Evolutionary conservation across 1,284 basidiomycete genomes (phyloP).

Genomic region (Earliella scabrosa): DNA sequence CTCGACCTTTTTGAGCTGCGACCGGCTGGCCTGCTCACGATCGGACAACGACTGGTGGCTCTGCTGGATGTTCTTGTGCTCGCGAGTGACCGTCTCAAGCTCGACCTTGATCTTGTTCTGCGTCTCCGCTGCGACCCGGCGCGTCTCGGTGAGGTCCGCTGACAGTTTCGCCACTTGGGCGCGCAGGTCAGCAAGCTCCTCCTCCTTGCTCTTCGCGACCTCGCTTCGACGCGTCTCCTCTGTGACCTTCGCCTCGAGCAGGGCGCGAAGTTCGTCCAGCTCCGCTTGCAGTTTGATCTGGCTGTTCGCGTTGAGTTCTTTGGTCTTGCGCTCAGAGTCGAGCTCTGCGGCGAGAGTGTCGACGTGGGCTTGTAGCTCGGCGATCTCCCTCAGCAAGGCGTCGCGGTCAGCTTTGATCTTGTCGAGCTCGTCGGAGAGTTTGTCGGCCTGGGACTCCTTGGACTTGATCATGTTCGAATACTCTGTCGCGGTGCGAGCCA

Average conservation of each 20-base stretch:
- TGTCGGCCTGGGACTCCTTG: conserved; percentile 76
- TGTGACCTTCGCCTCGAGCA: conserved; percentile 85
- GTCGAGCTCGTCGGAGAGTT: conserved; percentile 63
- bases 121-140: conserved; percentile 58
- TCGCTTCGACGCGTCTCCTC: conserved; percentile 87
- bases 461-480: conserved; percentile 80
- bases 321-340: conserved; percentile 65
- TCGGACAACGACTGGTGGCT: conserved; percentile 70
- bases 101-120: conserved; percentile 76
- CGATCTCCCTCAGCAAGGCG: conserved; percentile 59
- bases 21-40: conserved; percentile 55
- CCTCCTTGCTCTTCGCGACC: conserved; percentile 87
- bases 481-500: conserved; percentile 77
- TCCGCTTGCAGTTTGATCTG: conserved; percentile 78
- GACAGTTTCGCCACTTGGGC: conserved; percentile 64
- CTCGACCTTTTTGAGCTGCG: conserved; percentile 58
- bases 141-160: conserved; percentile 62
- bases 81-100: conserved; percentile 60
- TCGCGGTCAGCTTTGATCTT: conserved; percentile 56
- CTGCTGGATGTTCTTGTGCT: conserved; percentile 59
- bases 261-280: conserved; percentile 82
- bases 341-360: conserved; percentile 74
- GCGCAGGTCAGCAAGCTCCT: conserved; percentile 81
- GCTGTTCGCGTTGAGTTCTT: conserved; percentile 52
- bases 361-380: conserved; percentile 70